A percentile compares a stretch with the other conserved stretches of the same genome.
phyloP scores from a whole-genome alignment of 1,139 yeast species.

The Taphrina pruni region DNA sequence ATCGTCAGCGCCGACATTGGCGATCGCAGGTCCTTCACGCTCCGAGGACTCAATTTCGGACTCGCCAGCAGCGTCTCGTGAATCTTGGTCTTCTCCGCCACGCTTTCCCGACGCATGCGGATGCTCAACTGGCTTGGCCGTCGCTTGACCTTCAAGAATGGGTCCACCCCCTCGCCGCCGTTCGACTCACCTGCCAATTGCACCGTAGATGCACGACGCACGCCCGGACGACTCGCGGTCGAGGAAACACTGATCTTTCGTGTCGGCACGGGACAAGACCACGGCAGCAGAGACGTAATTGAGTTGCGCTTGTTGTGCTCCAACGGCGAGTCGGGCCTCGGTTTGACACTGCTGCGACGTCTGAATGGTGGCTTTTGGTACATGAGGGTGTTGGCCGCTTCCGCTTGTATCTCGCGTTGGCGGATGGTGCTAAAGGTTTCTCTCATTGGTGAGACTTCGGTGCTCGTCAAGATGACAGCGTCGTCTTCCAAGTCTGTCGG shows the following conservation, averaged over 20 bases:
- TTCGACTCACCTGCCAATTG: not conserved
- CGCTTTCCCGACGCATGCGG: conserved; percentile 37
- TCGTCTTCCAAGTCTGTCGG: conserved; percentile 5
- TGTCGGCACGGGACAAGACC: conserved; percentile 20
- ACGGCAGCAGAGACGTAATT: conserved; percentile 11
- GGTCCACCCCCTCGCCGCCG: not conserved
- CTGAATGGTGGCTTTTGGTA: conserved; percentile 20
- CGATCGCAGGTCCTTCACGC: conserved; percentile 4
- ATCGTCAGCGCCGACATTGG: not conserved
- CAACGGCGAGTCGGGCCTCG: conserved; percentile 16
- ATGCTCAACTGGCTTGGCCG: conserved; percentile 33
- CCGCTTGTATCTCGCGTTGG: conserved; percentile 15
- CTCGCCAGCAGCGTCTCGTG: conserved; percentile 3
- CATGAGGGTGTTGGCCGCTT: conserved; percentile 16
- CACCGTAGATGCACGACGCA: conserved; percentile 1
- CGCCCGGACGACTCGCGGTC: conserved; percentile 11
- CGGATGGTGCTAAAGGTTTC: conserved; percentile 11
- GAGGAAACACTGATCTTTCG: conserved; percentile 18
- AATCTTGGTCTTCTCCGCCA: conserved; percentile 28
- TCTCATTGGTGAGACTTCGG: conserved; percentile 6
- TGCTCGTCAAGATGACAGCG: not conserved
- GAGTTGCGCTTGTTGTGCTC: conserved; percentile 16
- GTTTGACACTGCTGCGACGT: conserved; percentile 6
- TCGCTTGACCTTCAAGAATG: not conserved
- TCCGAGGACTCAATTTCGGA: conserved; percentile 16